Evolutionary conservation across 352 stramenopile genomes (phyloP), one percentile per base, ranked within the genome.

Genomic region (Lagenidium giganteum): DNA sequence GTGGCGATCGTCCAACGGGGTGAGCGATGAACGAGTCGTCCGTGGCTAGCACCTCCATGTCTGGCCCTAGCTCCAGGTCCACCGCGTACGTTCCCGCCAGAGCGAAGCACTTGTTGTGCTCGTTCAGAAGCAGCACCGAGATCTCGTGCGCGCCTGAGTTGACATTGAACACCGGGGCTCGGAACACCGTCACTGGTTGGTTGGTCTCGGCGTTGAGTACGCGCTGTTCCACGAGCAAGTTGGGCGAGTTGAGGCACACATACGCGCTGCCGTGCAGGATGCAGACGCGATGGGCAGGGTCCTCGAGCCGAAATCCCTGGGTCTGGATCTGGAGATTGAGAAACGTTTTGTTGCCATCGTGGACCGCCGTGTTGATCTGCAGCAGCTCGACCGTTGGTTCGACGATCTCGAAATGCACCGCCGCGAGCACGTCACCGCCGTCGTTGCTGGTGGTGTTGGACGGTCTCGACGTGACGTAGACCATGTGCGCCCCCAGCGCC

Each of bases 121-220:
- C 80, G 11, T 60, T 60, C n/a, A 83, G 51, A 25, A 81, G 55
- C 18, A 81, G 36, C 33, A 81, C 24, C 30, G 65, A 63, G 17
- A 83, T 62, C 43, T 83, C 79, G 54, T 83, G 67, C 18, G 67
- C 66, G 1, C 70, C 70, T 14, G 67, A 63, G n/a, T n/a, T n/a
- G n/a, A n/a, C n/a, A n/a, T n/a, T n/a, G n/a, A n/a, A n/a, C n/a
- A n/a, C n/a, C n/a, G n/a, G n/a, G n/a, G n/a, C n/a, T n/a, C n/a
- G n/a, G n/a, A n/a, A n/a, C n/a, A n/a, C n/a, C n/a, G n/a, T n/a
- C n/a, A n/a, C n/a, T n/a, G n/a, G n/a, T n/a, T n/a, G n/a, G n/a
- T n/a, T n/a, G n/a, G n/a, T n/a, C n/a, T n/a, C n/a, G n/a, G n/a
- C n/a, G n/a, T n/a, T n/a, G n/a, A n/a, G n/a, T n/a, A n/a, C n/a